Evolutionary conservation across 1,284 basidiomycete genomes (phyloP), one percentile per base, ranked within the genome.

Genomic region (Rhizoctonia solani): DNA sequence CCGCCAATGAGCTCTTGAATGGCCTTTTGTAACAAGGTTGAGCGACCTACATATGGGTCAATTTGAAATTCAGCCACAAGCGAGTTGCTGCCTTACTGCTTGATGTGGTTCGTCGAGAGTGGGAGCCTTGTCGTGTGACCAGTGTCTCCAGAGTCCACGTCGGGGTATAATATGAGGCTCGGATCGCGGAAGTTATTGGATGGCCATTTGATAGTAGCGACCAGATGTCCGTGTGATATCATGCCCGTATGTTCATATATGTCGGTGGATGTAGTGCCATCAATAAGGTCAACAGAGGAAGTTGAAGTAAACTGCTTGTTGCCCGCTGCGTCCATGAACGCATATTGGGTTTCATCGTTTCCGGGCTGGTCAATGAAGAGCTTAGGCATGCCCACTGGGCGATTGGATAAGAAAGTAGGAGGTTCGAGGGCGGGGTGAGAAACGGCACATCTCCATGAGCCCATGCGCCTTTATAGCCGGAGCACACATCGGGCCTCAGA

Each of bases 201-300:
- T n/a, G 61, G 50, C 61, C 61, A 65, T 39, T 65, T 65, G 50
- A 65, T 65, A 25, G 61, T 44, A 16, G 61, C 61, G 16, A 65
- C 61, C 37, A 65, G 29, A 30, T 53, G 49, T 30, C n/a, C 29
- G 21, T 41, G 49, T 25, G 49, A 39, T n/a, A 16, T 37, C 4
- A 42, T 13, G 61, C n/a, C 23, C 14, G 16, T 27, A 11, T 65
- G 61, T 46, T 65, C 37, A 50, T 65, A 65, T n/a, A 65, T 65
- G 39, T 54, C 50, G 37, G 61, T 65, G 34, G 61, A 41, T n/a
- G 47, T 50, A 39, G 21, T 16, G 39, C 61, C 61, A 29, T 65
- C 61, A 9, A 46, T 23, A 14, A 37, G 42, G 29, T 54, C 34
- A n/a, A 34, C 27, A 2, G 50, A 32, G 13, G 14, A 54, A 29